phyloP scores from a whole-genome alignment of 2,329 filamentous ascomycete species.

The Coleophoma crateriformis region DNA sequence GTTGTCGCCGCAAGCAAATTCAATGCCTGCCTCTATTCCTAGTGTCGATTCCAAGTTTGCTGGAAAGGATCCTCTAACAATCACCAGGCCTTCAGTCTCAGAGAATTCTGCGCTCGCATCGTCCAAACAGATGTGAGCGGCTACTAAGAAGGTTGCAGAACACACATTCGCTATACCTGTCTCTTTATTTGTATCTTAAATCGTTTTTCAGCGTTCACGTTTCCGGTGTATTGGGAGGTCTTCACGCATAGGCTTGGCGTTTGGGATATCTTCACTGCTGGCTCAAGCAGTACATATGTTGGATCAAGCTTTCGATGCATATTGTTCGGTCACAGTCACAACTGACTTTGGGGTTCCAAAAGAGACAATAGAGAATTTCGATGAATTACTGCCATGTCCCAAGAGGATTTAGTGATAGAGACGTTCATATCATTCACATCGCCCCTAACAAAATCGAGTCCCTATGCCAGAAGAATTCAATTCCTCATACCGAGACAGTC shows the following conservation, averaged over 20 bases:
- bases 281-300: not conserved
- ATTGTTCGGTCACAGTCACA: not conserved
- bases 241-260: not conserved
- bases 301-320: not conserved
- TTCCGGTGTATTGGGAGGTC: not conserved
- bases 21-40: constrained; percentile 14
- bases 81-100: constrained; percentile 30
- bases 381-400: no score
- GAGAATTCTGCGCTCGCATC: constrained; percentile 6
- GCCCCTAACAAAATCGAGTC: no score
- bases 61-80: constrained; percentile 36
- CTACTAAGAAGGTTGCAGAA: not conserved
- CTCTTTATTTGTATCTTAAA: not conserved
- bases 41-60: constrained; percentile 13
- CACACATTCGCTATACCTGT: not conserved
- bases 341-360: no score
- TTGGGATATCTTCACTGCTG: not conserved
- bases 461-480: not conserved
- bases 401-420: no score
- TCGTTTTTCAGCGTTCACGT: not conserved
- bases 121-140: not conserved
- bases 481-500: not conserved
- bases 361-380: no score
- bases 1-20: constrained; percentile 12
- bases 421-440: no score